A percentile compares a stretch with the other conserved stretches of the same genome.
phyloP scores from a whole-genome alignment of 2,329 filamentous ascomycete species.

The Ascosphaera apis region DNA sequence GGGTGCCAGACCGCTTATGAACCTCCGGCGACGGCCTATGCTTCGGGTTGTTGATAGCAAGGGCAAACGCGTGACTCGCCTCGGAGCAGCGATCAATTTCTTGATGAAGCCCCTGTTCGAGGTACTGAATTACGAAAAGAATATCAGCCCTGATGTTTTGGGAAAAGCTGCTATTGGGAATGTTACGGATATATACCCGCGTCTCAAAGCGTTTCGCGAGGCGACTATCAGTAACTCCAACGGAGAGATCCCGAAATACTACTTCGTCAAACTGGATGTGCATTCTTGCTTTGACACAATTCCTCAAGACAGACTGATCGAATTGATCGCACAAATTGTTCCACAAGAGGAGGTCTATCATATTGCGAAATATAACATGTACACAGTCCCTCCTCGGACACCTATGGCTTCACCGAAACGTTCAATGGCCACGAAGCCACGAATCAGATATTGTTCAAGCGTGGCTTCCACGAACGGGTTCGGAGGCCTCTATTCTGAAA shows the following conservation, averaged over 20 bases:
- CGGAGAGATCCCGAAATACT: conserved; percentile 28
- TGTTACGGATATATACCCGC: conserved; percentile 53
- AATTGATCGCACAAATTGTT: conserved; percentile 36
- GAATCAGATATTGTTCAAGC: conserved; percentile 28
- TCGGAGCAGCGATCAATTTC: conserved; percentile 45
- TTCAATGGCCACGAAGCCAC: conserved; percentile 9
- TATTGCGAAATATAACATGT: conserved; percentile 51
- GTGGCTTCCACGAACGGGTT: conserved; percentile 24
- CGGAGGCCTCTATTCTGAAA: conserved; percentile 17
- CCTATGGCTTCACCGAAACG: conserved; percentile 6
- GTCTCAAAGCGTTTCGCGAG: conserved; percentile 45
- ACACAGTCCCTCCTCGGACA: conserved; percentile 27
- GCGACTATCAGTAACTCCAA: conserved; percentile 1
- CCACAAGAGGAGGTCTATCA: conserved; percentile 37
- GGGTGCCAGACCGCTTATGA: conserved; percentile 66
- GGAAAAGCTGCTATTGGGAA: conserved; percentile 43
- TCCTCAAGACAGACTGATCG: conserved; percentile 51
- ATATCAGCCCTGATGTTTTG: conserved; percentile 32
- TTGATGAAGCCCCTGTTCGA: conserved; percentile 52
- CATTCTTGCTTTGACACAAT: conserved; percentile 88
- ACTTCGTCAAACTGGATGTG: conserved; percentile 85
- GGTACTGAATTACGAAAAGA: conserved; percentile 55
- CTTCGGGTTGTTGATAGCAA: conserved; percentile 4
- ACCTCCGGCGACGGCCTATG: conserved; percentile 40
- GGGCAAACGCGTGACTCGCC: conserved; percentile 27